Base-by-base conservation (phyloP, 192 early-diverging fungal species). In the Spizellomyces punctatus region DNA sequence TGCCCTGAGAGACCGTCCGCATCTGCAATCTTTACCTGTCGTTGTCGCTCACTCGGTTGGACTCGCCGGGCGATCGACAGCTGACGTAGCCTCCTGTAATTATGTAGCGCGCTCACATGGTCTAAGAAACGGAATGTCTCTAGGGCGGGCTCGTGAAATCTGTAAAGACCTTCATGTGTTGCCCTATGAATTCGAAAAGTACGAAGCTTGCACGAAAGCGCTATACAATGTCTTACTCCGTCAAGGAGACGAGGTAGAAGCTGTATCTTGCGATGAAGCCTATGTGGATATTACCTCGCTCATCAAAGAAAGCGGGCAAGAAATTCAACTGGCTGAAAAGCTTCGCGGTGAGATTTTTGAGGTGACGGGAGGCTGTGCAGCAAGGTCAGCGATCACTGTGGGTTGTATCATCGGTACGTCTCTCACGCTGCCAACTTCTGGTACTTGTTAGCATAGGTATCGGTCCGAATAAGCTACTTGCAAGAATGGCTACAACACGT, bases 191-290 rank as follows among this genome's bases (percentile, higher is more conserved):
- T 93, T 93, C 85, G 91, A 92, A 16, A 80, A 82, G 12, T 92
- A 92, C 76, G 85, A 83, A 46, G 69, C 47, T 7, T 72, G 85
- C 43, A 87, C 90, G 14, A 85, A 85, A 62, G 58, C 57, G 19
- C 83, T 94, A 59, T 95, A 92, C 77, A 12, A 9, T 6, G 89
- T 95, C 27, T 69, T 96, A 0, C 74, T 86, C n/a, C 63, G 79
- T 10, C 76, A 84, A 58, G 81, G 89, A 0, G 89, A 91, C 66
- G 85, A 89, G 42, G 77, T 93, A 0, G 90, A 95, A 79, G 91
- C 90, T 3, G 89, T 93, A 6, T 92, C 91, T 45, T 88, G 93
- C 59, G 95, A 96, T 72, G 95, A 96, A 77, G 95, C 90, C 0
- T 74, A 91, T 10, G 64, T 94, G 36, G 92, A 96, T 58, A 85